phyloP scores from a whole-genome alignment of 768 basidiomycete species.

The Porphyrellus cyaneotinctus region DNA sequence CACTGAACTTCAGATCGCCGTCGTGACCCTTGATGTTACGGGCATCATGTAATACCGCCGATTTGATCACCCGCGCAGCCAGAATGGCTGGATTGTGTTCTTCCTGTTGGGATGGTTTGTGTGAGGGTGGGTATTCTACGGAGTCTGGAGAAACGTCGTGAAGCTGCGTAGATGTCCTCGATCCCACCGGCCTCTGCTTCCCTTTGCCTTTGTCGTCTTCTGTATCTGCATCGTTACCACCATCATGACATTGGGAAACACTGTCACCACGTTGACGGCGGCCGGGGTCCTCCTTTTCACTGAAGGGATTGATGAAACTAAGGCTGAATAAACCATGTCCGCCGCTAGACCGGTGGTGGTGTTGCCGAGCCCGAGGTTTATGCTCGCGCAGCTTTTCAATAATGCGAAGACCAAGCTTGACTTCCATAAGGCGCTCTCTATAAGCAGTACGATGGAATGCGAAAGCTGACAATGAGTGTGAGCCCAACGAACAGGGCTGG shows the following conservation, averaged over 20 bases:
- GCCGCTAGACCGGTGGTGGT: constrained; percentile 30
- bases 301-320: constrained; percentile 31
- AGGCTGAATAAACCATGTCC: constrained; percentile 42
- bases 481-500: not conserved
- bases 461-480: constrained; percentile 43
- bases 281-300: constrained; percentile 44
- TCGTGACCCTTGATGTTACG: constrained; percentile 58
- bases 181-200: constrained; percentile 18
- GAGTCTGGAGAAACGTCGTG: constrained; percentile 8
- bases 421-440: constrained; percentile 61
- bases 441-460: constrained; percentile 77
- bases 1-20: constrained; percentile 45
- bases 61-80: constrained; percentile 63
- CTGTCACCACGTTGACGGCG: constrained; percentile 28
- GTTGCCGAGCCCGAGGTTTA: constrained; percentile 43
- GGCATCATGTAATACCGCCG: constrained; percentile 73
- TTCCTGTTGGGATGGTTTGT: constrained; percentile 26
- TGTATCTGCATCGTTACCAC: constrained; percentile 30
- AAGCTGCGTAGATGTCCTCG: not conserved
- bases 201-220: constrained; percentile 31
- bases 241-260: constrained; percentile 23
- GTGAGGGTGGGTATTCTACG: constrained; percentile 39
- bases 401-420: constrained; percentile 49
- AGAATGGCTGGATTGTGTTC: constrained; percentile 41
- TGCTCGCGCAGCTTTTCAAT: constrained; percentile 68